These are phyloP conservation scores for Penicillium chermesinum DNA, from an alignment of 495 filamentous ascomycete species.

Conservation along the genomic window DNA sequence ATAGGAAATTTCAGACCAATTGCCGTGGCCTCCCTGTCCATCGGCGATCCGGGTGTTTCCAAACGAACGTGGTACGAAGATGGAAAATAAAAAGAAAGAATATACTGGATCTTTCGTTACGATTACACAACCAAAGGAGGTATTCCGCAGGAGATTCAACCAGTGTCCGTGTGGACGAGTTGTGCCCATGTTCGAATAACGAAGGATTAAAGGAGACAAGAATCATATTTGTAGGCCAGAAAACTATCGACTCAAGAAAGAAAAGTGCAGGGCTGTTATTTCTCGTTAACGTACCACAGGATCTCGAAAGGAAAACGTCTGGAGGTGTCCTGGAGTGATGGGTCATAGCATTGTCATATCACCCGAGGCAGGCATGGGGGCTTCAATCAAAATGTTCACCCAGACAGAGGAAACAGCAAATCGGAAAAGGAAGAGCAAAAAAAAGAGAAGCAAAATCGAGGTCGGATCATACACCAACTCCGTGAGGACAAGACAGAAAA, in stretches of 20 bases:
- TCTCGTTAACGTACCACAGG: constrained; percentile 35
- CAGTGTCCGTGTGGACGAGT: too few species aligned
- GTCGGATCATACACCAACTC: constrained; percentile 26
- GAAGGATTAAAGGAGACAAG: neutral
- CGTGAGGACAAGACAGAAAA: constrained; percentile 8
- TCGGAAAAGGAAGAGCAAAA: too few species aligned
- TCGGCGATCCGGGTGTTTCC: too few species aligned
- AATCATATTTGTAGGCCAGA: constrained; percentile 13
- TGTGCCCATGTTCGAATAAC: too few species aligned
- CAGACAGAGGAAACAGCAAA: constrained; percentile 13
- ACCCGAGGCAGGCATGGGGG: constrained; percentile 10
- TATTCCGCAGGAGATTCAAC: too few species aligned
- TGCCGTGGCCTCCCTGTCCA: too few species aligned
- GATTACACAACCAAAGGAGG: too few species aligned
- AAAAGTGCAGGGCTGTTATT: constrained; percentile 22
- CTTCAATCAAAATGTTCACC: constrained; percentile 4
- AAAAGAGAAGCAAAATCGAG: constrained; percentile 7
- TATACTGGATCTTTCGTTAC: too few species aligned
- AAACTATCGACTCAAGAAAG: constrained; percentile 30
- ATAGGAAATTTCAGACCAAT: too few species aligned
- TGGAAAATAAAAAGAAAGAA: too few species aligned
- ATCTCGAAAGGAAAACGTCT: constrained; percentile 19
- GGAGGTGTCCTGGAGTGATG: constrained; percentile 22
- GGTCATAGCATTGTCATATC: constrained; percentile 23
- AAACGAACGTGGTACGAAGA: too few species aligned